phyloP scores from a whole-genome alignment of 2,329 filamentous ascomycete genomes.

The Arachnomyces sp. region DNA sequence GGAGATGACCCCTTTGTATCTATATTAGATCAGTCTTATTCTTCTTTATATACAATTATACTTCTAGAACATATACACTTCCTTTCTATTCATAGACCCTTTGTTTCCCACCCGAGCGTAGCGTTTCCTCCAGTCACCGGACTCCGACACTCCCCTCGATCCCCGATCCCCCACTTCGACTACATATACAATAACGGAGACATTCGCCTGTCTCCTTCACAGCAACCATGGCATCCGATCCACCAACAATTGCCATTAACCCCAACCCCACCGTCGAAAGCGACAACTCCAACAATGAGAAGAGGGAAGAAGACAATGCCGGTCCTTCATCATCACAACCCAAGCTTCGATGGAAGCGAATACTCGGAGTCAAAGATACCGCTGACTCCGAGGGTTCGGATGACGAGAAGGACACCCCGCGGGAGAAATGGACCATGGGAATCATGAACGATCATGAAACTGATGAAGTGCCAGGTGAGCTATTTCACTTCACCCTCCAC shows the following conservation, averaged over 20 bases:
- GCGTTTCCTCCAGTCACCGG: not conserved
- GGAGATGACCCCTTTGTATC: too few species aligned
- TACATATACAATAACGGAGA: too few species aligned
- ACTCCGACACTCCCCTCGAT: too few species aligned
- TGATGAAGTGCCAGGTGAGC: constrained; percentile 76
- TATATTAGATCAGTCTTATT: too few species aligned
- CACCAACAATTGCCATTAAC: not conserved
- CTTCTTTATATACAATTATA: too few species aligned
- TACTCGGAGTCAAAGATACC: constrained; percentile 8
- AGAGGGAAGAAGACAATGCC: not conserved
- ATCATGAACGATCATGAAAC: constrained; percentile 74
- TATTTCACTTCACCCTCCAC: constrained; percentile 3
- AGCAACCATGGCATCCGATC: constrained; percentile 1
- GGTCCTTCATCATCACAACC: not conserved
- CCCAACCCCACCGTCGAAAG: too few species aligned
- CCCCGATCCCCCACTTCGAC: too few species aligned
- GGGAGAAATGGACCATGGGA: constrained; percentile 56
- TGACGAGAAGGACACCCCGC: constrained; percentile 1
- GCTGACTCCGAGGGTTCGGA: constrained; percentile 3
- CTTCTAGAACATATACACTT: too few species aligned
- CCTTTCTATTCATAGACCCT: not conserved
- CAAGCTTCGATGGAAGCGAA: constrained; percentile 9
- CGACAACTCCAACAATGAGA: too few species aligned
- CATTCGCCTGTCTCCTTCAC: too few species aligned
- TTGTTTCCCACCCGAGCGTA: not conserved